phyloP scores from a whole-genome alignment of 2,329 filamentous ascomycete genomes.

The Cladosporium phlei region DNA sequence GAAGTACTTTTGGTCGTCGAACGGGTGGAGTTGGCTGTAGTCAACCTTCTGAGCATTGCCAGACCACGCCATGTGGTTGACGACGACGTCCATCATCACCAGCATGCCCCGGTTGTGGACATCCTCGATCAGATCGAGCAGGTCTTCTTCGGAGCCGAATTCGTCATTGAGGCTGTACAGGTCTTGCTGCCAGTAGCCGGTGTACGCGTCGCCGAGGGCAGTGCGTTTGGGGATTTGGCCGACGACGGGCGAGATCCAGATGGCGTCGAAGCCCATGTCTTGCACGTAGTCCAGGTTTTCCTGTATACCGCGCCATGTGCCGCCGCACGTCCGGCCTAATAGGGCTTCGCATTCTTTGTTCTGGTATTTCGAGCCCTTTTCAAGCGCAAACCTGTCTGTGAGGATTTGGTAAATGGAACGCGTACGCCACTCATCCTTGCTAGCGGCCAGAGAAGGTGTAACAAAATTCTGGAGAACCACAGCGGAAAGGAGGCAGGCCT shows the following conservation, averaged over 20 bases:
- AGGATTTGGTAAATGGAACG: conserved; percentile 38
- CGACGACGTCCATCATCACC: conserved; percentile 58
- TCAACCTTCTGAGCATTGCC: conserved; percentile 47
- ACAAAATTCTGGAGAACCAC: conserved; percentile 9
- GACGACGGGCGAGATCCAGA: conserved; percentile 48
- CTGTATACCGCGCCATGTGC: conserved; percentile 40
- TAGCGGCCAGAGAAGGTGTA: conserved; percentile 20
- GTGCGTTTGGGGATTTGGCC: conserved; percentile 40
- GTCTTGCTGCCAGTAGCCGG: conserved; percentile 52
- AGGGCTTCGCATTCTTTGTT: conserved; percentile 25
- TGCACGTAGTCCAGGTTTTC: conserved; percentile 42
- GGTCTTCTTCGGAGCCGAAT: conserved; percentile 56
- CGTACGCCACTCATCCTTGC: conserved; percentile 34
- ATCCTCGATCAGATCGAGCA: conserved; percentile 52
- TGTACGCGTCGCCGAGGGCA: conserved; percentile 41
- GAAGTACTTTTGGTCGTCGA: conserved; percentile 56
- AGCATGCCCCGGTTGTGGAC: conserved; percentile 54
- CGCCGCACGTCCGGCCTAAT: conserved; percentile 32
- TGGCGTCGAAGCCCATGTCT: conserved; percentile 39
- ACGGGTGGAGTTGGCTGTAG: conserved; percentile 50
- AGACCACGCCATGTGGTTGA: conserved; percentile 51
- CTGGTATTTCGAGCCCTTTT: conserved; percentile 23
- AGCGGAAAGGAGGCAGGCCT: not conserved
- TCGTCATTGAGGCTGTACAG: conserved; percentile 52
- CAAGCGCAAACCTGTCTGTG: conserved; percentile 35